A percentile compares a stretch with the other conserved stretches of the same genome.
Conservation (phyloP, 2,329 filamentous ascomycete species). For the Trichoderma brevicompactum region DNA sequence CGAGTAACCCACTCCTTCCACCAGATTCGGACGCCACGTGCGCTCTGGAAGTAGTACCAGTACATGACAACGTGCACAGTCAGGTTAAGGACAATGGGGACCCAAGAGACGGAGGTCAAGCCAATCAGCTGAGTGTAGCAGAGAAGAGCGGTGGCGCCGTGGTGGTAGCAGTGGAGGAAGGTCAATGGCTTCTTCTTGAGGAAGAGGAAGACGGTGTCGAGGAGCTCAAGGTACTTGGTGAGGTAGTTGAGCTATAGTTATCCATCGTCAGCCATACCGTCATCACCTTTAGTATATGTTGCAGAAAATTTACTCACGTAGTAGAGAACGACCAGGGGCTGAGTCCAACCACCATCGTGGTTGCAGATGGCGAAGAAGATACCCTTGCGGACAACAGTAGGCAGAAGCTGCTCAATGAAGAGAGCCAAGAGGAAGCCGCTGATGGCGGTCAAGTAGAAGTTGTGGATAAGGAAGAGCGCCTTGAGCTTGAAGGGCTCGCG, state of each 20-base stretch:
- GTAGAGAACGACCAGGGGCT: slow-evolving; percentile 91
- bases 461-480: slow-evolving; percentile 91
- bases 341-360: slow-evolving; percentile 83
- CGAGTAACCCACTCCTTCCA: slow-evolving; percentile 99
- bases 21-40: slow-evolving; percentile 93
- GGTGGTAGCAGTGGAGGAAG: slow-evolving; percentile 99
- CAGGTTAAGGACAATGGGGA: slow-evolving; percentile 89
- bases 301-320: slow-evolving; percentile 67
- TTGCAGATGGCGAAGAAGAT: slow-evolving; percentile 90
- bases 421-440: slow-evolving; percentile 79
- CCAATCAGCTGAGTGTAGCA: slow-evolving; percentile 98
- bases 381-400: slow-evolving; percentile 77
- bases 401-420: slow-evolving; percentile 88
- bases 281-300: not conserved
- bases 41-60: slow-evolving; percentile 99
- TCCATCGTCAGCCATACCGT: slow-evolving; percentile 44
- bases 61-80: slow-evolving; percentile 98
- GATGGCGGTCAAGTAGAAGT: slow-evolving; percentile 88
- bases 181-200: slow-evolving; percentile 99
- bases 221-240: slow-evolving; percentile 94
- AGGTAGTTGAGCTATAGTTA: slow-evolving; percentile 84
- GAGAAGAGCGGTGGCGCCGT: slow-evolving; percentile 92
- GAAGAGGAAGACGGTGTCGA: slow-evolving; percentile 96
- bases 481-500: slow-evolving; percentile 85
- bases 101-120: slow-evolving; percentile 92